phyloP scores from a whole-genome alignment of 805 yeast species.

The Blastobotrys chiropterorum region DNA sequence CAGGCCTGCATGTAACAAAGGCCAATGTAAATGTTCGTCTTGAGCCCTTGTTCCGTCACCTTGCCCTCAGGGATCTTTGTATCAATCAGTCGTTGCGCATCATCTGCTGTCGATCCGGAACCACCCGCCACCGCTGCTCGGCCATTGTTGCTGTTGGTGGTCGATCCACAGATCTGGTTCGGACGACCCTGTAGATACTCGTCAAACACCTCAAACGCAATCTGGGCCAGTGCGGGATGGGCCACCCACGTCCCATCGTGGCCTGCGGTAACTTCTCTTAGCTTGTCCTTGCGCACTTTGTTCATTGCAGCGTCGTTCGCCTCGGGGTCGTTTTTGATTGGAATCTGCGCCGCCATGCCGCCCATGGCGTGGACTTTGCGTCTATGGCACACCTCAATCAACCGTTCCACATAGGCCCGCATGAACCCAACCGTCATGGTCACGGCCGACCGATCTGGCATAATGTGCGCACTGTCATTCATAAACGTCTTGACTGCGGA shows the following conservation, averaged over 20 bases:
- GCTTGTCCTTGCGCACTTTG: conserved; percentile 61
- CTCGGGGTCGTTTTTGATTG: conserved; percentile 56
- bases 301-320: conserved; percentile 61
- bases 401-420: conserved; percentile 57
- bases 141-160: conserved; percentile 59
- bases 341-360: conserved; percentile 76
- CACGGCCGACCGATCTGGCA: conserved; percentile 66
- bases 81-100: conserved; percentile 43
- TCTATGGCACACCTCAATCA: conserved; percentile 63
- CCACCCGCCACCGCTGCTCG: conserved; percentile 44
- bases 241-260: conserved; percentile 79
- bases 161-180: conserved; percentile 61
- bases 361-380: conserved; percentile 75
- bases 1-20: conserved; percentile 68
- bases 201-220: conserved; percentile 63
- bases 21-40: conserved; percentile 57
- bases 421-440: conserved; percentile 66
- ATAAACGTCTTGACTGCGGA: conserved; percentile 61
- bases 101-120: conserved; percentile 51
- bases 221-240: conserved; percentile 63
- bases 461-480: conserved; percentile 52
- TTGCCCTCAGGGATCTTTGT: conserved; percentile 53
- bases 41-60: conserved; percentile 60
- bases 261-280: conserved; percentile 60
- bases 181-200: conserved; percentile 63